phyloP scores from a whole-genome alignment of 2,329 filamentous ascomycete species.

The Aureobasidium mangrovei region DNA sequence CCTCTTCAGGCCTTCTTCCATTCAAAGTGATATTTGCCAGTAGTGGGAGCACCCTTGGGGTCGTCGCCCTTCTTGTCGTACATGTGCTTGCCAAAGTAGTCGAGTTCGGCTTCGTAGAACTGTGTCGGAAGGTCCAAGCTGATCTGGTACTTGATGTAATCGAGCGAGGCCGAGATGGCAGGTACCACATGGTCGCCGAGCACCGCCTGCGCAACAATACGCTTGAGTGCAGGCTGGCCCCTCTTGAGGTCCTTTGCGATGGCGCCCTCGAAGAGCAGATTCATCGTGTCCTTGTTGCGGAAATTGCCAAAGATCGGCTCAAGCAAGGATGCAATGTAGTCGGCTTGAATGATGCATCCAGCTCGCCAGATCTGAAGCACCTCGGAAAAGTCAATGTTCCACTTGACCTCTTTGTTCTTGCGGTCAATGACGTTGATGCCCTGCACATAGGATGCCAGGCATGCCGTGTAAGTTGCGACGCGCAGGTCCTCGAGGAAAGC shows the following conservation, averaged over 20 bases:
- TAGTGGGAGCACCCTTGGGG: conserved; percentile 42
- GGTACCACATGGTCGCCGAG: conserved; percentile 53
- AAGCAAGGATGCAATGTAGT: conserved; percentile 55
- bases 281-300: conserved; percentile 31
- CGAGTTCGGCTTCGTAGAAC: conserved; percentile 63
- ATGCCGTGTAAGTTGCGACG: conserved; percentile 53
- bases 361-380: conserved; percentile 57
- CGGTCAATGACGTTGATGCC: conserved; percentile 56
- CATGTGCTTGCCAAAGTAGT: conserved; percentile 61
- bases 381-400: conserved; percentile 46
- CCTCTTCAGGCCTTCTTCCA: conserved; percentile 41
- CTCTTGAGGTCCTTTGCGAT: conserved; percentile 47
- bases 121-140: conserved; percentile 54
- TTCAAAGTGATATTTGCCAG: conserved; percentile 55
- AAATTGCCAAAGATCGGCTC: conserved; percentile 34
- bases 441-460: conserved; percentile 55
- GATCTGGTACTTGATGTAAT: conserved; percentile 58
- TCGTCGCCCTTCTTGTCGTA: conserved; percentile 51
- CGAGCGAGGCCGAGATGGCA: conserved; percentile 51
- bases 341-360: conserved; percentile 63
- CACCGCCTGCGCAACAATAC: conserved; percentile 46
- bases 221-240: conserved; percentile 45
- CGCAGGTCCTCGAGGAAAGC: conserved; percentile 50
- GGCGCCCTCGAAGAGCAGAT: conserved; percentile 39
- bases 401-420: conserved; percentile 50